These are phyloP conservation scores for Paxillus involutus DNA, from an alignment of 768 basidiomycete genomes.

Conservation along the genomic window DNA sequence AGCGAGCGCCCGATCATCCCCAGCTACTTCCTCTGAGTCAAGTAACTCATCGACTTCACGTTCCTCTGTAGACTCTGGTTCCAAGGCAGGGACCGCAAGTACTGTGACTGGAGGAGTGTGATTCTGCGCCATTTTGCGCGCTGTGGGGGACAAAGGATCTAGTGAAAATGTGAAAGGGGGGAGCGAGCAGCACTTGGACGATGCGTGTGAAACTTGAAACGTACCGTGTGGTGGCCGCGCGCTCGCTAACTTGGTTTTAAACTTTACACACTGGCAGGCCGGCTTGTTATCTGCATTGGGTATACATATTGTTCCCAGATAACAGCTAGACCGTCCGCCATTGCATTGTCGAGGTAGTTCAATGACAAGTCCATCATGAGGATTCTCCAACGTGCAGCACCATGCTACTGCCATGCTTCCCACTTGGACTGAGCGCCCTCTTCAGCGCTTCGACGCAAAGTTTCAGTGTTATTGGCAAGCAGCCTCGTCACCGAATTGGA, in stretches of 20 bases:
- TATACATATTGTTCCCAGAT: not conserved
- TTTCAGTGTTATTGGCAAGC: no score
- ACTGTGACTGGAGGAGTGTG: not conserved
- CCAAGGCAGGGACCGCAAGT: not conserved
- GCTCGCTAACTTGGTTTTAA: not conserved
- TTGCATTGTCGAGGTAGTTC: no score
- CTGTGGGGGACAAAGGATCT: not conserved
- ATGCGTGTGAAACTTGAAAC: not conserved
- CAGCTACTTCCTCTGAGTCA: not conserved
- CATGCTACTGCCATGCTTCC: no score
- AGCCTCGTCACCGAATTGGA: no score
- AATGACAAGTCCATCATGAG: no score
- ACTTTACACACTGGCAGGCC: no score
- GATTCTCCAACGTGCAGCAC: no score
- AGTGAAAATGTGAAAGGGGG: not conserved
- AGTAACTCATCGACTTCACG: constrained; percentile 6
- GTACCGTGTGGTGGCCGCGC: not conserved
- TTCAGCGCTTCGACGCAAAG: no score
- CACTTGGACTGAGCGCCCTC: no score
- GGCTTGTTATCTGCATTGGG: not conserved
- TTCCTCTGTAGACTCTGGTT: not conserved
- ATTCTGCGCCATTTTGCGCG: not conserved
- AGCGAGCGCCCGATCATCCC: not conserved
- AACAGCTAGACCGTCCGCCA: no score
- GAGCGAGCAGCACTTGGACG: not conserved